Evolutionary conservation across 2,329 filamentous ascomycete species (phyloP).

Genomic region (Penicillium sp.): DNA sequence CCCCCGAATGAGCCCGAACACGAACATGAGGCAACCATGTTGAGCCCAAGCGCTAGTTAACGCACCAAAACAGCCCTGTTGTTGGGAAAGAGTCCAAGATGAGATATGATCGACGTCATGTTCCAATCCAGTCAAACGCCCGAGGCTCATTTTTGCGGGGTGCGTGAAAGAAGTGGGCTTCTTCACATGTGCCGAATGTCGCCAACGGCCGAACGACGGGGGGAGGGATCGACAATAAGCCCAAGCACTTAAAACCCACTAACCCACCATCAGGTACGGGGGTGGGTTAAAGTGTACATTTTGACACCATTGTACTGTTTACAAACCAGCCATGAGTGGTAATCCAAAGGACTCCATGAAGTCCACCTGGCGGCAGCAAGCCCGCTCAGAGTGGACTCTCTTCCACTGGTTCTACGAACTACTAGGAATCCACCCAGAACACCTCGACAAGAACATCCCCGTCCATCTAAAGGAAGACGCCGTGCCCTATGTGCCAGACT

Average conservation of each 20-base stretch:
- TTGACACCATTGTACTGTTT: background rate
- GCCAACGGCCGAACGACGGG: constrained; percentile 6
- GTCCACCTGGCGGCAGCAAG: constrained; percentile 21
- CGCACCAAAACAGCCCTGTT: constrained; percentile 5
- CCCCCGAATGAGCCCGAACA: background rate
- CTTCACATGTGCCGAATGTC: constrained; percentile 18
- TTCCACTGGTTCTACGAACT: constrained; percentile 24
- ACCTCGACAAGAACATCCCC: constrained; percentile 18
- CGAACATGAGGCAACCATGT: background rate
- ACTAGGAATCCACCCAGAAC: constrained; percentile 17
- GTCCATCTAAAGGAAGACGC: constrained; percentile 17
- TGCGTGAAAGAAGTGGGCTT: constrained; percentile 7
- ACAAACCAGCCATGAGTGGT: constrained; percentile 8
- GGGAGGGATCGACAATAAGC: constrained; percentile 14
- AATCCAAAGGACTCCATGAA: constrained; percentile 25
- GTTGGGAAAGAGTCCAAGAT: constrained; percentile 11
- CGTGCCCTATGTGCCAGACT: constrained; percentile 19
- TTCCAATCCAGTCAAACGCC: constrained; percentile 1
- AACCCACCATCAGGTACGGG: background rate
- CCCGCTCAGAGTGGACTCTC: constrained; percentile 19
- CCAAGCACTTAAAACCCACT: constrained; percentile 12
- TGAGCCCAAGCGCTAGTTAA: background rate
- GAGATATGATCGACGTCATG: constrained; percentile 15
- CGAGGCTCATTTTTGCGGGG: constrained; percentile 15
- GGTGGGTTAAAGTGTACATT: background rate